These are phyloP conservation scores for Lignosus rhinocerotis DNA, from an alignment of 1,284 basidiomycete genomes.

Conservation along the genomic window DNA sequence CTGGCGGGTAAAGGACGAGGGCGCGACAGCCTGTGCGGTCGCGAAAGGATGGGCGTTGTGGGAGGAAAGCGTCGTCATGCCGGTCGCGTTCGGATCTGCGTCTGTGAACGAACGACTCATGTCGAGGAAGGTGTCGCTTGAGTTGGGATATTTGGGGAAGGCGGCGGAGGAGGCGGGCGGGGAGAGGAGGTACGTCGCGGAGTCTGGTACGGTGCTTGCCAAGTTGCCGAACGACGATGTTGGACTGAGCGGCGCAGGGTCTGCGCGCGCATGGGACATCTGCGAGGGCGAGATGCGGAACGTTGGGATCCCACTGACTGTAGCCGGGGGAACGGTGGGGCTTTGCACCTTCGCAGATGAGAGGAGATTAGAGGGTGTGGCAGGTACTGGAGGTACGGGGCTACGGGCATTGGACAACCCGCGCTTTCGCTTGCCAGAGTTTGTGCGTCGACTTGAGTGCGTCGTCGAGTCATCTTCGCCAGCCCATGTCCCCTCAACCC, in stretches of 20 bases:
- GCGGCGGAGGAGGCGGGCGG: neutral
- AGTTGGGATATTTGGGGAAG: neutral
- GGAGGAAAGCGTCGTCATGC: slow-evolving; percentile 5
- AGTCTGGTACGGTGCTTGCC: slow-evolving; percentile 16
- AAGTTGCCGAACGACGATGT: slow-evolving; percentile 22
- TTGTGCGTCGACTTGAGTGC: slow-evolving; percentile 5
- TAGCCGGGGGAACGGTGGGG: slow-evolving; percentile 5
- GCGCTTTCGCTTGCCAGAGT: slow-evolving; percentile 15
- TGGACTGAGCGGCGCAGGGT: slow-evolving; percentile 10
- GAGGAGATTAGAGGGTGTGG: neutral
- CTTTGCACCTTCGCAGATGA: neutral
- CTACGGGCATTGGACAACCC: slow-evolving; percentile 3
- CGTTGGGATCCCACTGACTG: slow-evolving; percentile 9
- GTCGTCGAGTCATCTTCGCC: slow-evolving; percentile 5
- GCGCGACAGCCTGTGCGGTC: slow-evolving; percentile 9
- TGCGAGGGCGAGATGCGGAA: slow-evolving; percentile 11
- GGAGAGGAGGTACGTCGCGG: slow-evolving; percentile 15
- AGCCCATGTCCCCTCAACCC: slow-evolving; percentile 25
- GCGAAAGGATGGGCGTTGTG: slow-evolving; percentile 21
- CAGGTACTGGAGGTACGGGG: neutral
- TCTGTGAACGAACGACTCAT: slow-evolving; percentile 8
- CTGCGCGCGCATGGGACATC: slow-evolving; percentile 1
- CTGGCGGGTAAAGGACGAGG: slow-evolving; percentile 6
- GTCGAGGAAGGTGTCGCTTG: slow-evolving; percentile 13
- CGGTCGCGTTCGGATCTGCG: neutral